phyloP scores from a whole-genome alignment of 140 eudicot species.

The Stevia rebaudiana region DNA sequence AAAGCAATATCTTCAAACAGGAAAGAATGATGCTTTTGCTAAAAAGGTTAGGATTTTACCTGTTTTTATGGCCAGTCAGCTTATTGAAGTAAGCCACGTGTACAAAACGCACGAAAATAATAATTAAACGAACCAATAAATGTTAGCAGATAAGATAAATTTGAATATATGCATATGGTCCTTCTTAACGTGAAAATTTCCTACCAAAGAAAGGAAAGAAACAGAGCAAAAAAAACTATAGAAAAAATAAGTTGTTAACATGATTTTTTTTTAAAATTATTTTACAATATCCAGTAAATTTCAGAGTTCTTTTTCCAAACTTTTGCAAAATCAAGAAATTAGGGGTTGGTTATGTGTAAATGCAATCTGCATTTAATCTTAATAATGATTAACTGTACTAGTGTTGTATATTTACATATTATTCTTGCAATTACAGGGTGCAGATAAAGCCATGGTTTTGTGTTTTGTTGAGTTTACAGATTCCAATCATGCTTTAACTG shows the following conservation, averaged over 20 bases:
- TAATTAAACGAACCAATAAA: not conserved
- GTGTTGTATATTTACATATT: slow-evolving; percentile 4
- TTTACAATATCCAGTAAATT: not conserved
- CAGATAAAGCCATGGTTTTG: slow-evolving; percentile 24
- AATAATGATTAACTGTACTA: not conserved
- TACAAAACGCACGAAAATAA: not conserved
- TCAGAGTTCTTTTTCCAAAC: not conserved
- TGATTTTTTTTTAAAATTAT: not conserved
- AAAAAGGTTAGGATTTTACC: not conserved
- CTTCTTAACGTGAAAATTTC: slow-evolving; percentile 7
- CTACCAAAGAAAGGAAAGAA: not conserved
- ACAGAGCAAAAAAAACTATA: not conserved
- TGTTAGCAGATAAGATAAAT: not conserved
- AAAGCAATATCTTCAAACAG: not conserved
- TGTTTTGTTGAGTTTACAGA: slow-evolving; percentile 29
- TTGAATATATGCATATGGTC: slow-evolving; percentile 4
- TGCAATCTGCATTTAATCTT: not conserved
- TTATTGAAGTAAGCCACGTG: slow-evolving; percentile 3
- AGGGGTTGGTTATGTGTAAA: not conserved
- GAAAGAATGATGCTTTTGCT: not conserved
- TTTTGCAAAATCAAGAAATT: slow-evolving; percentile 1
- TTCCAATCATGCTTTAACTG: slow-evolving; percentile 19
- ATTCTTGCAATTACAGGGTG: slow-evolving; percentile 12
- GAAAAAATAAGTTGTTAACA: not conserved
- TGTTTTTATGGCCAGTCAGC: not conserved